phyloP scores from a whole-genome alignment of 495 filamentous ascomycete genomes.

The Platismatia glauca region DNA sequence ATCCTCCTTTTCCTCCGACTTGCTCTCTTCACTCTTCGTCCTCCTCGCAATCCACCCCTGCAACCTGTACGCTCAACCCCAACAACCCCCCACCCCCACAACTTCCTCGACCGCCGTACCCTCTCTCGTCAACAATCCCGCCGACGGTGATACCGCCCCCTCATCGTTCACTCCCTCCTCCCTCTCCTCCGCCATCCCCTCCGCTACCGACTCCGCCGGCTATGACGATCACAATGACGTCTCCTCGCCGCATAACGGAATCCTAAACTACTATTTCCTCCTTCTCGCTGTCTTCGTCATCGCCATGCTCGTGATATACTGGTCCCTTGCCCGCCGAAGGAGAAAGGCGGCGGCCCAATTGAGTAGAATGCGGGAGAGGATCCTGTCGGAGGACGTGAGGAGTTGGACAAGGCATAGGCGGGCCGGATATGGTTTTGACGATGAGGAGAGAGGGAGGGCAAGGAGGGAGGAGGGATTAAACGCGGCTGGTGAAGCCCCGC shows the following conservation, averaged over 20 bases:
- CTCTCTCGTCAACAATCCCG: constrained; percentile 3
- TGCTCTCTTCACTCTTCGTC: background rate
- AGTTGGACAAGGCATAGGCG: constrained; percentile 8
- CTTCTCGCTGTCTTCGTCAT: constrained; percentile 26
- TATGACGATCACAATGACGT: background rate
- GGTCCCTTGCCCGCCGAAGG: constrained; percentile 14
- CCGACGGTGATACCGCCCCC: constrained; percentile 9
- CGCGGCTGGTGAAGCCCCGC: constrained; percentile 50
- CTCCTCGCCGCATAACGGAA: constrained; percentile 14
- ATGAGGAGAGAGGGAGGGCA: constrained; percentile 6
- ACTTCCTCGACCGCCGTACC: background rate
- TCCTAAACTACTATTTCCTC: constrained; percentile 32
- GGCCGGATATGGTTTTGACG: constrained; percentile 5
- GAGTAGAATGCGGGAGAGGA: constrained; percentile 12
- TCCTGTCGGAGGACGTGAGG: constrained; percentile 19
- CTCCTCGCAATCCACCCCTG: background rate
- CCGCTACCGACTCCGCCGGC: constrained; percentile 4
- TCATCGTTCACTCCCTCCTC: constrained; percentile 3
- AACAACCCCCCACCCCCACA: background rate
- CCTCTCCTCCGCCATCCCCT: constrained; percentile 6
- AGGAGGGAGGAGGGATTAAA: constrained; percentile 40
- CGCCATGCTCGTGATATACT: constrained; percentile 20
- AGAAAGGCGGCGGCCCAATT: background rate
- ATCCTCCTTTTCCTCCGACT: no score
- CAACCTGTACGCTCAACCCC: background rate